Conservation (phyloP, 1,139 yeast genomes). For the Casaregolazyma suthepensis region DNA sequence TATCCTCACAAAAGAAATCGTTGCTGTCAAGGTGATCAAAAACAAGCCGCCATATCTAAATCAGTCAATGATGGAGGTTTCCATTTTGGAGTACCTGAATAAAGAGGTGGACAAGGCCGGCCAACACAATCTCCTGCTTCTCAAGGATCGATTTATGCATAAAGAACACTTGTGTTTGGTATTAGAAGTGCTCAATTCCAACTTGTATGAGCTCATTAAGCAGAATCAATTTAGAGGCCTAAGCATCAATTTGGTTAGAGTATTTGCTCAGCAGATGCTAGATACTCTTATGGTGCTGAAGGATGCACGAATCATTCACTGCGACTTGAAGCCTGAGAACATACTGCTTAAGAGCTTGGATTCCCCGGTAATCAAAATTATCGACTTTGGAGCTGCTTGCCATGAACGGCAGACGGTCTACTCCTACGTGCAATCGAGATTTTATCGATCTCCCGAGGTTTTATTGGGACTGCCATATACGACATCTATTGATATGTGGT, state of each 20-base stretch:
- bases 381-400: conserved; percentile 97
- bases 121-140: conserved; percentile 66
- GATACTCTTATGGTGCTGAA: conserved; percentile 77
- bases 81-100: conserved; percentile 75
- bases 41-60: conserved; percentile 87
- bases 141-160: conserved; percentile 87
- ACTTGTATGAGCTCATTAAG: conserved; percentile 81
- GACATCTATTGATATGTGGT: conserved; percentile 97
- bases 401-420: conserved; percentile 84
- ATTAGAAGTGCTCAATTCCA: conserved; percentile 82
- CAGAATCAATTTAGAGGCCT: conserved; percentile 94
- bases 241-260: conserved; percentile 70
- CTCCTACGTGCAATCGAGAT: conserved; percentile 92
- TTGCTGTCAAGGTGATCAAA: conserved; percentile 92
- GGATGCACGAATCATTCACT: conserved; percentile 80
- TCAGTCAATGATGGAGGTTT: conserved; percentile 88
- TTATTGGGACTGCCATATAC: conserved; percentile 81
- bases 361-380: conserved; percentile 82
- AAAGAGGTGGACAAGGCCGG: conserved; percentile 62
- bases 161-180: conserved; percentile 89
- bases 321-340: conserved; percentile 96
- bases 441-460: conserved; percentile 94
- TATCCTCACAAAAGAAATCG: conserved; percentile 76
- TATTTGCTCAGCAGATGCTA: conserved; percentile 71
- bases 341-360: conserved; percentile 76